Conservation (phyloP, 805 yeast species). For the Kodamaea hsintzibuensis region DNA sequence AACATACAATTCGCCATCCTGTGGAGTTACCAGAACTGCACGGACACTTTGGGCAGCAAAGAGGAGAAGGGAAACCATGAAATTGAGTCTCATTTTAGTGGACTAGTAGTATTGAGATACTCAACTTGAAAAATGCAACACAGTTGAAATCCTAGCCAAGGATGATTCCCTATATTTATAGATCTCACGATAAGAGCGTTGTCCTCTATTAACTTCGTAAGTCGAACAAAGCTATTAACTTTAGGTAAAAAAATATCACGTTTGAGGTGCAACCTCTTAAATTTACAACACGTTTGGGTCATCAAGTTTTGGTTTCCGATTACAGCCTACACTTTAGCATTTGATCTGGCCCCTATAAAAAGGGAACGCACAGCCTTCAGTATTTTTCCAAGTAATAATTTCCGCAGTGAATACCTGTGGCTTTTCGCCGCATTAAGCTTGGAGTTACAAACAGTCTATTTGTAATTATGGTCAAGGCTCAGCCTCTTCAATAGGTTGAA, state of each 20-base stretch:
- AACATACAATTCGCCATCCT: conserved; percentile 5
- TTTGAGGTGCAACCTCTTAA: background rate
- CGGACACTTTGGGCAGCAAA: background rate
- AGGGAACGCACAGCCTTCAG: background rate
- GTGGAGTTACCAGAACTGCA: conserved; percentile 2
- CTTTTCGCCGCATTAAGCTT: background rate
- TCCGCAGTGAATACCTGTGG: background rate
- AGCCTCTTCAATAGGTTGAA: background rate
- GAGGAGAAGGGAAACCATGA: background rate
- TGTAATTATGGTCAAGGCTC: background rate
- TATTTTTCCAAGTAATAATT: background rate
- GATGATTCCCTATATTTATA: background rate
- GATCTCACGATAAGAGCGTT: conserved; percentile 1
- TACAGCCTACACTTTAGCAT: background rate
- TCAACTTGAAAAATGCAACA: background rate
- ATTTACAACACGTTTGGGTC: background rate
- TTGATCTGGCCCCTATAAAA: background rate
- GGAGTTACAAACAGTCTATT: background rate
- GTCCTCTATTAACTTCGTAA: background rate
- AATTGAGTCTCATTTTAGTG: background rate
- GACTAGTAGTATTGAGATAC: background rate
- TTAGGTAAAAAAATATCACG: background rate
- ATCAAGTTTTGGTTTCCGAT: background rate
- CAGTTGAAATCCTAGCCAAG: background rate
- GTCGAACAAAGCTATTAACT: background rate